These are phyloP conservation scores for Calocera viscosa DNA, from an alignment of 768 basidiomycete genomes.

Conservation along the genomic window DNA sequence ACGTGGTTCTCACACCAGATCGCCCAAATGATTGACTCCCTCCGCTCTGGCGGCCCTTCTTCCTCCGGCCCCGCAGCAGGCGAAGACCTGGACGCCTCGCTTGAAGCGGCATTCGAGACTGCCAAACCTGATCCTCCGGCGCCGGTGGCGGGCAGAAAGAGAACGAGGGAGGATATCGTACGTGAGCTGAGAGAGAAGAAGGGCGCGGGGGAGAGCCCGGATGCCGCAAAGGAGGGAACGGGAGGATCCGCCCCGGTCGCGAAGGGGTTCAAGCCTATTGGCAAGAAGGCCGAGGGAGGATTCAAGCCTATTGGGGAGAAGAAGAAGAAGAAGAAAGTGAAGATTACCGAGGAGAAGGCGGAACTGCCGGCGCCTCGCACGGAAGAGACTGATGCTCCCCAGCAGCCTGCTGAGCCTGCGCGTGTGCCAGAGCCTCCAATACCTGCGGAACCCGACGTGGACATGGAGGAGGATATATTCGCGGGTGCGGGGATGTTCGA, in stretches of 20 bases:
- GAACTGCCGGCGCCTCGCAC: too few relatives aligned
- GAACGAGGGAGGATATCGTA: constrained; percentile 66
- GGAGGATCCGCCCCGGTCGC: too few relatives aligned
- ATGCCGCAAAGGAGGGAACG: constrained; percentile 15
- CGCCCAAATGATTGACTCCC: neutral
- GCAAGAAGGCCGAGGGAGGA: constrained; percentile 30
- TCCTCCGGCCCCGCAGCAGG: neutral
- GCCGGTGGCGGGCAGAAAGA: constrained; percentile 36
- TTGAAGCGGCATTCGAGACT: neutral
- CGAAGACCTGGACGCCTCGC: neutral
- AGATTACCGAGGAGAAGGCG: constrained; percentile 20
- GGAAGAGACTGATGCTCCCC: constrained; percentile 22
- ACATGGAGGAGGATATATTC: constrained; percentile 71
- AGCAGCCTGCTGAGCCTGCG: constrained; percentile 15
- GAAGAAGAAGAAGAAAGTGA: constrained; percentile 48
- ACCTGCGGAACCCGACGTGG: constrained; percentile 30
- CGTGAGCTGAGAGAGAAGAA: constrained; percentile 57
- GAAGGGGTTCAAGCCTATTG: constrained; percentile 39
- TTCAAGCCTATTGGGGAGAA: constrained; percentile 33
- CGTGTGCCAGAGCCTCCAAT: neutral
- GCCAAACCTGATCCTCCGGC: neutral
- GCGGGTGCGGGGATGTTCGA: constrained; percentile 74
- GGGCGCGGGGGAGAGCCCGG: constrained; percentile 23
- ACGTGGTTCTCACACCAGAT: neutral
- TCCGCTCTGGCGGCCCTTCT: neutral